phyloP scores from a whole-genome alignment of 2,329 filamentous ascomycete genomes.

The Ceratocystis huliohia region DNA sequence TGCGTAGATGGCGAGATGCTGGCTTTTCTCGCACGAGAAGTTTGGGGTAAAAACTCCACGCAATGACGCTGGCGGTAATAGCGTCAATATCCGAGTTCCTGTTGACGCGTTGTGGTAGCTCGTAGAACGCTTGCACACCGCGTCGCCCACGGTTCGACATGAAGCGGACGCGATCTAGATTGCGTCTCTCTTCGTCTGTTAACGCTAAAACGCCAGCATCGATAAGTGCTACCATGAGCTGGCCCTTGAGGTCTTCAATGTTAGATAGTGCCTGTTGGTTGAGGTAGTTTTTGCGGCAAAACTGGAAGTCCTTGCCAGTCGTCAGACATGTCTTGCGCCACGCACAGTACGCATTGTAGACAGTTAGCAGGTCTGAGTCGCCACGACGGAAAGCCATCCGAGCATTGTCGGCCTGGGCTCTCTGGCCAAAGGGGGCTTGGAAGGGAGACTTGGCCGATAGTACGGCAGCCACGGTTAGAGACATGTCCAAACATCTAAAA shows the following conservation, averaged over 20 bases:
- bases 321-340: constrained; percentile 76
- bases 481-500: constrained; percentile 84
- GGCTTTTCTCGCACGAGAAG: constrained; percentile 65
- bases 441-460: constrained; percentile 93
- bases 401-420: constrained; percentile 67
- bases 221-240: constrained; percentile 70
- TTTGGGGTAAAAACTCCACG: constrained; percentile 93
- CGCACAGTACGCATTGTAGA: constrained; percentile 82
- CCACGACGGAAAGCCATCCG: constrained; percentile 67
- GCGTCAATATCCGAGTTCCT: constrained; percentile 67
- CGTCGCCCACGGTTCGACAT: constrained; percentile 39
- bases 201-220: constrained; percentile 75
- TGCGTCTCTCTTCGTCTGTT: constrained; percentile 56
- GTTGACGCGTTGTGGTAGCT: constrained; percentile 64
- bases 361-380: constrained; percentile 82
- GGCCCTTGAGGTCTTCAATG: constrained; percentile 91
- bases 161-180: constrained; percentile 57
- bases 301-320: constrained; percentile 64
- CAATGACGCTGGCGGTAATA: constrained; percentile 68
- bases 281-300: constrained; percentile 89
- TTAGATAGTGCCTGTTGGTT: constrained; percentile 77
- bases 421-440: constrained; percentile 70
- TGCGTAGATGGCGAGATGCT: constrained; percentile 65
- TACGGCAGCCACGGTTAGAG: constrained; percentile 82
- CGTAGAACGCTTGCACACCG: constrained; percentile 59